phyloP scores from a whole-genome alignment of 495 filamentous ascomycete species.

The Tuber microsphaerosporum region DNA sequence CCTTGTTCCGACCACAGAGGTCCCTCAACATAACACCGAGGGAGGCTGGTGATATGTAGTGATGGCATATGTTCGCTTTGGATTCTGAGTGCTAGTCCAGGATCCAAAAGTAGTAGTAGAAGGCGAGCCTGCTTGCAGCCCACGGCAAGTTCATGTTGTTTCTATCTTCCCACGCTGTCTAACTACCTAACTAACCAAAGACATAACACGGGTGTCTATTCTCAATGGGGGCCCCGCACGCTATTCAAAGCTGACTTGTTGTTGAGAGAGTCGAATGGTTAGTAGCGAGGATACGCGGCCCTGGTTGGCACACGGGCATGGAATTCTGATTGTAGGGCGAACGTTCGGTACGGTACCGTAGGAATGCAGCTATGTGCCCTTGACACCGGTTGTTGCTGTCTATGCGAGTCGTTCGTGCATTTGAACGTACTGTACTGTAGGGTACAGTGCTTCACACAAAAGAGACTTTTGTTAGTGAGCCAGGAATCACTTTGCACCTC shows the following conservation, averaged over 20 bases:
- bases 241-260: neutral
- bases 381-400: constrained; percentile 3
- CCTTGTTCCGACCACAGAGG: no score
- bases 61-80: neutral
- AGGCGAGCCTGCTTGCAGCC: neutral
- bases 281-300: neutral
- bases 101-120: neutral
- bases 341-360: neutral
- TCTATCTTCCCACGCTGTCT: neutral
- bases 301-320: neutral
- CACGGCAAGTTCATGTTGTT: neutral
- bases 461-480: neutral
- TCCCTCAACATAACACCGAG: neutral
- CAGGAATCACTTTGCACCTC: neutral
- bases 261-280: neutral
- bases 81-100: neutral
- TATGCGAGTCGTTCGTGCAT: neutral
- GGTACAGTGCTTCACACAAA: neutral
- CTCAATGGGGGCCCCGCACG: neutral
- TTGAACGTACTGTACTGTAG: neutral
- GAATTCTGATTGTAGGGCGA: neutral
- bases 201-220: neutral
- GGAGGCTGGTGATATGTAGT: neutral
- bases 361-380: neutral
- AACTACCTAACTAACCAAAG: neutral